Base-by-base conservation (phyloP, 768 basidiomycete species). In the Pholiota conissans region DNA sequence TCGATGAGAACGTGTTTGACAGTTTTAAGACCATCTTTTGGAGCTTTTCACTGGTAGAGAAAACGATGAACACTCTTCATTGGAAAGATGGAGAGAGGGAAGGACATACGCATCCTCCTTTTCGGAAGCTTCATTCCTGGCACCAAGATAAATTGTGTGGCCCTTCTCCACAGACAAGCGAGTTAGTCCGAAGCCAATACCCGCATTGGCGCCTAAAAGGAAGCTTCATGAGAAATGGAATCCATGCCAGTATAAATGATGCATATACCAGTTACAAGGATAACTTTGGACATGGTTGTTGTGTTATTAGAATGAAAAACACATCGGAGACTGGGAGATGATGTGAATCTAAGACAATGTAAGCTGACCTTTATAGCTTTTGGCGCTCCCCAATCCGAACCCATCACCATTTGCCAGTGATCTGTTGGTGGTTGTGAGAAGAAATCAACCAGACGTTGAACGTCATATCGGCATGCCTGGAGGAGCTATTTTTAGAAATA, bases 111-210 rank as follows among this genome's bases (percentile, higher is more conserved):
- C 66, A 20, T 77, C 76, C 63, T 76, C 76, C 52, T 69, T 63
- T 7, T 79, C 79, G 18, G 74, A 63, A 0, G 62, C 61, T 58
- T 72, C 67, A 27, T 76, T 79, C 56, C 79, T 73, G 1, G 79
- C 72, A 30, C 68, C 72, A n/a, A 80, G 64, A 61, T 79, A 81
- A 7, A 81, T 78, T 6, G 59, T 74, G 56, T 80, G 74, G 0
- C 73, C 76, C 58, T 76, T 74, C 61, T 74, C 64, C 1, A 78
- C 78, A 6, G 80, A 67, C 14, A 78, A 66, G 27, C 71, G 72
- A 11, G 78, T 75, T 26, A 80, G 70, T 53, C 79, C 78, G 56
- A 74, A 76, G 35, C 79, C 78, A 24, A 82, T 80, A 2, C 79
- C 79, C 50, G 76, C 62, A 61, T 79, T 79, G 32, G 74, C 71